Evolutionary conservation across 768 basidiomycete species (phyloP), one percentile per base, ranked within the genome.

Genomic region (Trametes cingulata): DNA sequence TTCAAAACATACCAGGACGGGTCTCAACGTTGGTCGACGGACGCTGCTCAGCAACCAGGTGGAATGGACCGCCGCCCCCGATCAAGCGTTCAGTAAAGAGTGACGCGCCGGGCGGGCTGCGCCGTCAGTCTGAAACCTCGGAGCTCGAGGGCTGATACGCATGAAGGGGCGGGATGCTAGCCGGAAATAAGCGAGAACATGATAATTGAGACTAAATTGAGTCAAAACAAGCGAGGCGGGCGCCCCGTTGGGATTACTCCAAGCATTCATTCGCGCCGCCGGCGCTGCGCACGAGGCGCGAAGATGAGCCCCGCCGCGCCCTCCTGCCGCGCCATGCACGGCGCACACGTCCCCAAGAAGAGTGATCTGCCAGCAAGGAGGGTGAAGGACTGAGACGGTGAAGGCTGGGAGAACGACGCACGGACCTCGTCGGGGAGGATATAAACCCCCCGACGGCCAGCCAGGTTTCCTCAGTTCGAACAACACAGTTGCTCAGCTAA

Each of bases 401-500:
- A 20, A 24, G 20, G 43, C 10, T 45, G 22, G 39, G 39, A n/a
- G 6, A 13, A 40, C 39, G 39, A n/a, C n/a, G 39, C 39, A 40
- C 39, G 39, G n/a, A n/a, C 14, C 39, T 3, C 39, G 39, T 40
- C 39, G 39, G 6, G 22, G 42, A 37, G 49, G 50, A 46, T 37
- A 51, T 24, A 52, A 33, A 55, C 53, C 41, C 42, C 45, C n/a
- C 19, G 36, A 10, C 6, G 27, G 19, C 29, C 6, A 33, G 33
- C 10, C 4, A 10, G 33, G 33, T 10, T 14, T 36, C 46, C 13
- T 35, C 40, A 41, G 49, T 25, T 46, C 52, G 46, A 19, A 33
- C 52, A 42, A 39, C 45, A 36, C 58, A 58, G 48, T 39, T 41
- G 43, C 20, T 40, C 59, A 41, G 46, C 51, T 39, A 41, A 45